Conservation (phyloP, 805 yeast species). For the Danielia oregonensis region DNA sequence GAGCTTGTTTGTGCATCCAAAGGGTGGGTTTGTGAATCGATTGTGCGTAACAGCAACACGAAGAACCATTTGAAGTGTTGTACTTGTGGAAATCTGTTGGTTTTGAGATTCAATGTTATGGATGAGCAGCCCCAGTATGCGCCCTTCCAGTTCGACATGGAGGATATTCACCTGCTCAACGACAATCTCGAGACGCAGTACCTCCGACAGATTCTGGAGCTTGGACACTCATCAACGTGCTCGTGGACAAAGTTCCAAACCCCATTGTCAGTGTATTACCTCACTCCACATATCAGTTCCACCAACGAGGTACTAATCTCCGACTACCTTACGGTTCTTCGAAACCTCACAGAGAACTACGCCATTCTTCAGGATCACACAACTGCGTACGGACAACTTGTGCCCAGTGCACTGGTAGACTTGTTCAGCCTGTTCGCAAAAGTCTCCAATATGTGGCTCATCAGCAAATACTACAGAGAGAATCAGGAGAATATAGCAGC, state of each 20-base stretch:
- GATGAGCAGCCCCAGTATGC: conserved; percentile 11
- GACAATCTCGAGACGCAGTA: conserved; percentile 22
- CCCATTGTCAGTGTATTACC: conserved; percentile 33
- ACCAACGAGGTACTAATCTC: conserved; percentile 28
- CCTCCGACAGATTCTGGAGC: conserved; percentile 17
- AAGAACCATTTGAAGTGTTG: conserved; percentile 34
- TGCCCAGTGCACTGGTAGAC: background rate
- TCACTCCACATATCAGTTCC: conserved; percentile 26
- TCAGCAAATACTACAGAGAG: conserved; percentile 27
- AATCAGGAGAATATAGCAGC: conserved; percentile 32
- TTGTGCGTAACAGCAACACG: conserved; percentile 17
- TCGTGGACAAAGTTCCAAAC: conserved; percentile 36
- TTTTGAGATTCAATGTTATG: conserved; percentile 24
- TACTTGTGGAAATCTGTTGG: conserved; percentile 26
- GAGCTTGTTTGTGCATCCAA: conserved; percentile 48
- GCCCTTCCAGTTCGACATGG: conserved; percentile 11
- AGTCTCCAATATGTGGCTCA: conserved; percentile 31
- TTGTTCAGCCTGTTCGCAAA: conserved; percentile 12
- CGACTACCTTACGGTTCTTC: conserved; percentile 26
- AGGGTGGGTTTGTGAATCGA: conserved; percentile 51
- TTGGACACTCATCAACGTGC: conserved; percentile 30
- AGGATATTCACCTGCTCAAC: conserved; percentile 25
- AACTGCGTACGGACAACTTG: background rate
- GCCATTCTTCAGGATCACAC: conserved; percentile 1
- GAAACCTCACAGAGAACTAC: conserved; percentile 25